Conservation (phyloP, 441 rosid species). For the Populus trichocarpa region DNA sequence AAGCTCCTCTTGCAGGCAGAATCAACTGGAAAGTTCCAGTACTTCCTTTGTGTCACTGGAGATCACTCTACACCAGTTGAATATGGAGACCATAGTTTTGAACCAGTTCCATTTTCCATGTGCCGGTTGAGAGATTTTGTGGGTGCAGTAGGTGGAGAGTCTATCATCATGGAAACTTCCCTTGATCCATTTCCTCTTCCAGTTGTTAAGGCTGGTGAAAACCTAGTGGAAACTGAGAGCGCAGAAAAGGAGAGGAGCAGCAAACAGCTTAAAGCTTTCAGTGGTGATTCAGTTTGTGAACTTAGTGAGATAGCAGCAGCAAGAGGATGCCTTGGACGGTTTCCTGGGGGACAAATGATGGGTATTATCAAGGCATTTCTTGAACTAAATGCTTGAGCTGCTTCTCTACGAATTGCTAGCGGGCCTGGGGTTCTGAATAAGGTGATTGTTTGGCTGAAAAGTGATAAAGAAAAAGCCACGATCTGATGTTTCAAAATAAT, state of each 20-base stretch:
- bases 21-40: conserved; percentile 50
- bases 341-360: conserved; percentile 96
- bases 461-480: background rate
- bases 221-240: conserved; percentile 24
- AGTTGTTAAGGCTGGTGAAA: conserved; percentile 36
- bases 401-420: conserved; percentile 3
- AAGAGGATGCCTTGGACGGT: conserved; percentile 87
- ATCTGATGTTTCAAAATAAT: background rate
- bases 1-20: conserved; percentile 87
- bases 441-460: background rate
- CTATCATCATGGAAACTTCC: conserved; percentile 43
- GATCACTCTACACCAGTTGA: conserved; percentile 97
- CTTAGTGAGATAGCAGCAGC: conserved; percentile 77
- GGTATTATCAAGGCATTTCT: conserved; percentile 73
- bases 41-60: conserved; percentile 76
- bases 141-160: conserved; percentile 64
- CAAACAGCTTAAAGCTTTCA: conserved; percentile 29
- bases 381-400: conserved; percentile 28
- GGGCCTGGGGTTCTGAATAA: background rate
- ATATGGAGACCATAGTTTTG: conserved; percentile 98
- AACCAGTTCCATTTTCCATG: conserved; percentile 78
- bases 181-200: conserved; percentile 89
- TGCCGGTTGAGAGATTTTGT: conserved; percentile 70
- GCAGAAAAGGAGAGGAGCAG: conserved; percentile 17
- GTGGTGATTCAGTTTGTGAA: conserved; percentile 69